Evolutionary conservation across 305 asterid genomes (phyloP), one percentile per base, ranked within the genome.

Genomic region (Fraxinus baroniana): DNA sequence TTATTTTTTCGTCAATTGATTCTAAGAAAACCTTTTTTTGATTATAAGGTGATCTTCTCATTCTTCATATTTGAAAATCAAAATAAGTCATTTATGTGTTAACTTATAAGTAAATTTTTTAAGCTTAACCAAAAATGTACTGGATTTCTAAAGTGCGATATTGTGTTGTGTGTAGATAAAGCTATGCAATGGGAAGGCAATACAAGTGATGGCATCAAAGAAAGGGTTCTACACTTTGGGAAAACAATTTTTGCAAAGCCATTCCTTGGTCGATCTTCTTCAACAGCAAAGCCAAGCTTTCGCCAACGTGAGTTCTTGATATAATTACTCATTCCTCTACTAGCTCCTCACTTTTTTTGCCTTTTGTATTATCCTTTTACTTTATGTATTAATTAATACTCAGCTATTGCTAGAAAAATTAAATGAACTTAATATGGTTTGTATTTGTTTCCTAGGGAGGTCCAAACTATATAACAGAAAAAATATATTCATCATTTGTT

Each of bases 261-360:
- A 92, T 87, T 94, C 98, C 84, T 90, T 97, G 91, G 97, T 95
- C 82, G 99, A 95, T 94, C 99, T 97, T 90, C 92, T 97, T 88
- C 99, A 95, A 85, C 99, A 95, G 89, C 97, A 94, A 84, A 97
- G 99, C 85, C 99, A 90, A 91, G 98, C 97, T 84, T 97, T 97
- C 84, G 95, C 95, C 81, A 92, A 94, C 81, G 99, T 94, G 86
- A 88, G 97, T 87, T 70, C 52, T 37, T 17, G 32, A 18, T 79
- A 81, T 62, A 46, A 62, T 73, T 39, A 35, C 5, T 12, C 52
- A 36, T 73, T 73, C 52, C 36, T 73, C 18, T 39, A 73, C 52
- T 73, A 30, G 55, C 3, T 35, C 52, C 49, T 79, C 55, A 13
- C 37, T 24, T 81, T 49, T 60, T 78, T 70, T 22, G 33, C 26